Evolutionary conservation across 129 eudicot genomes (phyloP), one percentile per base, ranked within the genome.

Genomic region (Arctium lappa): DNA sequence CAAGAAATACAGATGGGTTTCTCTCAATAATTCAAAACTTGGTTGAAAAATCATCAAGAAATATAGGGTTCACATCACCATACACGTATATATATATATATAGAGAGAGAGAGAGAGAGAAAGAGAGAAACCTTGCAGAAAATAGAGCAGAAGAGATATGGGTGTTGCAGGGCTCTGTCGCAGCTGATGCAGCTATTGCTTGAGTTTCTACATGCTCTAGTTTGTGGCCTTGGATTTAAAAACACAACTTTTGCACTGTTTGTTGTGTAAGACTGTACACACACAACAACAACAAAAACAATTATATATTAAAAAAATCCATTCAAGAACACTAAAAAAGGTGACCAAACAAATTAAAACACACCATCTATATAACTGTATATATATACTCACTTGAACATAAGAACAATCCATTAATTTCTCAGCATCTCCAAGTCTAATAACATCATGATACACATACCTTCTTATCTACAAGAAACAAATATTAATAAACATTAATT

Each of bases 231-330:
- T 87, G 85, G 92, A 16, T 90, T 88, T 27, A 95, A 81, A 74
- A 91, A 92, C 30, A 95, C 89, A 33, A 95, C 97, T 83, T 91
- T 91, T 56, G 94, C 97, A 81, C 92, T 82, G 83, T 95, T 95
- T 33, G 88, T 88, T 1, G 88, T 89, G 85, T 95, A 92, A 31
- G 92, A 50, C 97, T 95, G 78, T 12, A 73, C 3, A 9, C 50
- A n/a, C 11, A 40, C 6, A 39, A 36, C 0, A 72, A 72, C 1
- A 30, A 72, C 68, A 29, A 8, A 16, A 68, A 66, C 8, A n/a
- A 62, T 1, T 6, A 5, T 18, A 71, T 29, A 71, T 29, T n/a
- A 31, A n/a, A 38, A 2, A 15, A 42, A 73, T 81, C 74, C 36
- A 78, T 22, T 65, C 30, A 74, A 27, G 38, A 71, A 46, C 56